These are phyloP conservation scores for Nakazawaea molendinolei DNA, from an alignment of 805 yeast genomes.

Conservation along the genomic window DNA sequence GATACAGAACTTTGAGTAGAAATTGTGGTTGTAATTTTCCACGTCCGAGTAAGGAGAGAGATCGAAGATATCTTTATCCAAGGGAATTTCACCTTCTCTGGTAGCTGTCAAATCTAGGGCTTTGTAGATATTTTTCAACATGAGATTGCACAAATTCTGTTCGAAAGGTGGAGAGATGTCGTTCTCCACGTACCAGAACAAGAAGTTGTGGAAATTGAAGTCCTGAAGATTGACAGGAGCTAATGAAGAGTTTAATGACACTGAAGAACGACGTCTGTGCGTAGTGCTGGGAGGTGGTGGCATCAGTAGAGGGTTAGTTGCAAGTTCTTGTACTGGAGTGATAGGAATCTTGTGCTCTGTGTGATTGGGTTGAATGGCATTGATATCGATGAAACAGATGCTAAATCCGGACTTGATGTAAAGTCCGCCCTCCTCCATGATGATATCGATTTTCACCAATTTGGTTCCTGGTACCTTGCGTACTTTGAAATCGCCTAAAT, in stretches of 20 bases:
- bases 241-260: slow-evolving; percentile 9
- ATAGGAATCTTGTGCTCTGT: slow-evolving; percentile 6
- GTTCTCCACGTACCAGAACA: slow-evolving; percentile 13
- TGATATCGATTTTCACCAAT: slow-evolving; percentile 31
- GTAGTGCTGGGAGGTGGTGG: no score
- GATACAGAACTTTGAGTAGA: slow-evolving; percentile 18
- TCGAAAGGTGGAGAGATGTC: slow-evolving; percentile 9
- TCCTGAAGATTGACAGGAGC: slow-evolving; percentile 9
- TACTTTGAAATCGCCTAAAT: slow-evolving; percentile 42
- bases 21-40: slow-evolving; percentile 21
- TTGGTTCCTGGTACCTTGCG: slow-evolving; percentile 20
- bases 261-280: slow-evolving; percentile 8
- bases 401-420: slow-evolving; percentile 45
- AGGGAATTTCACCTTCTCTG: slow-evolving; percentile 1
- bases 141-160: slow-evolving; percentile 8
- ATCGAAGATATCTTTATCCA: slow-evolving; percentile 15
- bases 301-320: no score
- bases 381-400: slow-evolving; percentile 28
- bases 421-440: slow-evolving; percentile 52
- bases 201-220: slow-evolving; percentile 11
- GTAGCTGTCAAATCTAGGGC: slow-evolving; percentile 5
- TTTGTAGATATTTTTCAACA: slow-evolving; percentile 12
- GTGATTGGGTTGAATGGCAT: slow-evolving; percentile 15
- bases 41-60: slow-evolving; percentile 14
- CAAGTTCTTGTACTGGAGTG: background rate